phyloP scores from a whole-genome alignment of 208 protist species.

The Leishmania gerbilli region DNA sequence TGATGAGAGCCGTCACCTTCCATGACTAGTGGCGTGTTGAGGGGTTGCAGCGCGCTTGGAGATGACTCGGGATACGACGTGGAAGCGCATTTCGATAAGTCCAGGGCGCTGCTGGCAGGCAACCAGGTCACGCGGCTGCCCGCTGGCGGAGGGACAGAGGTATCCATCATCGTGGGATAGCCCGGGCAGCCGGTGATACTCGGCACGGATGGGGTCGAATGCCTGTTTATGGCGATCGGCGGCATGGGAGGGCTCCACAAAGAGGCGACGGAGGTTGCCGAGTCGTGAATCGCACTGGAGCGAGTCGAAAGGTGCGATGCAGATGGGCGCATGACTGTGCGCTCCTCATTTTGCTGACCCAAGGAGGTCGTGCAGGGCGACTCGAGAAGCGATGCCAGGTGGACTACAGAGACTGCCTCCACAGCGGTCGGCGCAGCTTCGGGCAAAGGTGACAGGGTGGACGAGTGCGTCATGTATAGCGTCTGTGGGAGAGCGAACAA shows the following conservation, averaged over 20 bases:
- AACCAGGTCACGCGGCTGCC: constrained; percentile 12
- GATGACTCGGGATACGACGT: neutral
- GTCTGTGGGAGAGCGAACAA: neutral
- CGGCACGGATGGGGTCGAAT: neutral
- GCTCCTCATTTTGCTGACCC: neutral
- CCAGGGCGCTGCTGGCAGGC: constrained; percentile 8
- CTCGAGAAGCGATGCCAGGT: neutral
- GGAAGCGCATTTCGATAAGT: neutral
- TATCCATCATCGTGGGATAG: constrained; percentile 14
- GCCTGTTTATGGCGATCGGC: neutral
- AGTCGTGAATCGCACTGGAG: neutral
- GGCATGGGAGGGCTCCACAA: constrained; percentile 3
- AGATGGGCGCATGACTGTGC: neutral
- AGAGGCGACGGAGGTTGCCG: neutral
- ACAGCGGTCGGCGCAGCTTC: neutral
- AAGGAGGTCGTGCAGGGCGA: neutral
- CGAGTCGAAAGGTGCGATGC: neutral
- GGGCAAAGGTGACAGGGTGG: neutral
- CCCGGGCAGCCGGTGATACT: neutral
- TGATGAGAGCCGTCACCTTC: neutral
- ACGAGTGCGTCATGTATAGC: too few relatives aligned
- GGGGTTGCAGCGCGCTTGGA: neutral
- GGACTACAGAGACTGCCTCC: too few relatives aligned
- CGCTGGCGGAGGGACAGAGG: constrained; percentile 8
- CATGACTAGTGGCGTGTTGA: neutral